phyloP scores from a whole-genome alignment of 2,329 filamentous ascomycete species.

The Ascochyta viciae-villosae region DNA sequence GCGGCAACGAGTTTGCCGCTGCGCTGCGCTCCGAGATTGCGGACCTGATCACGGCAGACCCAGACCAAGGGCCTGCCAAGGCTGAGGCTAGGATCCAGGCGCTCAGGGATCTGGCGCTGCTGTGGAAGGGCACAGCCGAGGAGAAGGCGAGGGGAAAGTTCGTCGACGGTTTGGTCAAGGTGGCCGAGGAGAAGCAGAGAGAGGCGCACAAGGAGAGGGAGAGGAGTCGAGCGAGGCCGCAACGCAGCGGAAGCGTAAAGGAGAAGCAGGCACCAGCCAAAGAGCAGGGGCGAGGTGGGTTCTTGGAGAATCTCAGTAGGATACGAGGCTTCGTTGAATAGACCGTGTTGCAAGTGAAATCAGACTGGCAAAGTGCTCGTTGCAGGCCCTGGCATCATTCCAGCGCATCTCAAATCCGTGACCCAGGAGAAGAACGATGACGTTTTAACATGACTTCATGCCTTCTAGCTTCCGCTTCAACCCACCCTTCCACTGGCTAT shows the following conservation, averaged over 20 bases:
- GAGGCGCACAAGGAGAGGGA: slow-evolving; percentile 51
- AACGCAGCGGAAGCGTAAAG: slow-evolving; percentile 36
- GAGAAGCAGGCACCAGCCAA: slow-evolving; percentile 18
- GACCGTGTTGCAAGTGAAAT: background rate
- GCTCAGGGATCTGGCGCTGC: slow-evolving; percentile 74
- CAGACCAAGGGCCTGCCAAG: slow-evolving; percentile 70
- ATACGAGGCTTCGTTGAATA: slow-evolving; percentile 47
- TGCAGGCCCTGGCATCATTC: background rate
- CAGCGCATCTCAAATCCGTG: background rate
- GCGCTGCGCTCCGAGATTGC: slow-evolving; percentile 75
- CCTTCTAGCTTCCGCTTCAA: slow-evolving; percentile 8
- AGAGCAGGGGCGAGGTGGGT: slow-evolving; percentile 41
- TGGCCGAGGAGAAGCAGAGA: slow-evolving; percentile 76
- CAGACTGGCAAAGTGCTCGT: background rate
- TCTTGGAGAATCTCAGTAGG: slow-evolving; percentile 49
- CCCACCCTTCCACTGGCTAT: slow-evolving; percentile 26
- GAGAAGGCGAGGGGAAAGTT: slow-evolving; percentile 84
- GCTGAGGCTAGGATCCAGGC: slow-evolving; percentile 78
- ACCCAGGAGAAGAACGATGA: background rate
- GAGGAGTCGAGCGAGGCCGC: slow-evolving; percentile 21
- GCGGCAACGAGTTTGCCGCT: slow-evolving; percentile 81
- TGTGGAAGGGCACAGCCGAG: slow-evolving; percentile 97
- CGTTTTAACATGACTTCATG: background rate
- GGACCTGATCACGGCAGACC: slow-evolving; percentile 65
- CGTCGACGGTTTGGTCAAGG: slow-evolving; percentile 79